These are phyloP conservation scores for Bruguiera gymnorhiza DNA, from an alignment of 345 rosid species.

Conservation along the genomic window DNA sequence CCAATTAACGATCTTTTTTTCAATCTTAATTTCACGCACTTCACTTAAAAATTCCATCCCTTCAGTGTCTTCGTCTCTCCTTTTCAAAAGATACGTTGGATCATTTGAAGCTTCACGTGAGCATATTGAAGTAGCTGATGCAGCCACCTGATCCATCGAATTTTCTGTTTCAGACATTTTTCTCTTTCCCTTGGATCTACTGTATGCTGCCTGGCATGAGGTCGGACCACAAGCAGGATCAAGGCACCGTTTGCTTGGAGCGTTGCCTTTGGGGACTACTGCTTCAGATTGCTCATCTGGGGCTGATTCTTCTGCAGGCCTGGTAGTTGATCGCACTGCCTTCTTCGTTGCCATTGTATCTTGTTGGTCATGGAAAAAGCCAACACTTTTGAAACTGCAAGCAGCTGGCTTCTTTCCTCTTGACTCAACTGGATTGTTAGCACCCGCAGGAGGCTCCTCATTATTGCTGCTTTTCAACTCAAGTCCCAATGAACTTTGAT, in stretches of 20 bases:
- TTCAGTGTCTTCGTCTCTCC: slow-evolving; percentile 30
- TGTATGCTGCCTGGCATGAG: slow-evolving; percentile 9
- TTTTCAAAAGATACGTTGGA: slow-evolving; percentile 19
- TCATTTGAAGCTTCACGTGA: slow-evolving; percentile 49
- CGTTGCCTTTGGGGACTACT: slow-evolving; percentile 12
- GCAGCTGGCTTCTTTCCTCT: not conserved
- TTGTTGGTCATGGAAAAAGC: not conserved
- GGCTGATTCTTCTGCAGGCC: slow-evolving; percentile 17
- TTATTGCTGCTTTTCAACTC: slow-evolving; percentile 9
- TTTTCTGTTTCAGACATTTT: slow-evolving; percentile 3
- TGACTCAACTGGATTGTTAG: not conserved
- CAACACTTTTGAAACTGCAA: not conserved
- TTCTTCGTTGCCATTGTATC: too few relatives aligned
- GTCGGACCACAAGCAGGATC: slow-evolving; percentile 8
- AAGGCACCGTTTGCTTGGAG: not conserved
- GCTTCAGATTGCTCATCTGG: slow-evolving; percentile 70
- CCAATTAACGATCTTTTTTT: too few relatives aligned
- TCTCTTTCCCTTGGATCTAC: slow-evolving; percentile 2
- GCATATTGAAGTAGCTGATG: slow-evolving; percentile 33
- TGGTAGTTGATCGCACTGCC: not conserved
- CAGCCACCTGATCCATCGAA: slow-evolving; percentile 21
- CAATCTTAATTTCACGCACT: slow-evolving; percentile 24
- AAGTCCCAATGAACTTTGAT: slow-evolving; percentile 11
- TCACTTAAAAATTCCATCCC: slow-evolving; percentile 27
- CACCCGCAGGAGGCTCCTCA: not conserved